Evolutionary conservation across 768 basidiomycete species (phyloP), one percentile per base, ranked within the genome.

Genomic region (Phlebiopsis flavidoalba): DNA sequence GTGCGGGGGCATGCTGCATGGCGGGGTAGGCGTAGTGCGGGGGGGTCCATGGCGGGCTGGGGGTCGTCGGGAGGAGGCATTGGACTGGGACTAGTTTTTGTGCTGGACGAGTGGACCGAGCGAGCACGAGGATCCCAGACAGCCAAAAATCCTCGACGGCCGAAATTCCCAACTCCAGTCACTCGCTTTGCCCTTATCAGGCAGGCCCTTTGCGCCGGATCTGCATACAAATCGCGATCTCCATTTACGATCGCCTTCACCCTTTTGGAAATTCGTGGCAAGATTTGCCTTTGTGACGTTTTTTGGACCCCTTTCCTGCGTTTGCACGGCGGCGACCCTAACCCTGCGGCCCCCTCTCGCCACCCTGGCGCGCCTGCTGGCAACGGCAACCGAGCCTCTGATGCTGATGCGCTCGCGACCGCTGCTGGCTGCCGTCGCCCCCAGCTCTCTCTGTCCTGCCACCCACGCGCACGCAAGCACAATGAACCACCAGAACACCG

Each of bases 1-100:
- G 35, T 56, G 53, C 35, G 57, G 56, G n/a, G 26, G 26, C 26
- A 5, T n/a, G 58, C 57, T 53, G 47, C 46, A 56, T 46, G 60
- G 50, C 50, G 50, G 36, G 61, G 57, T 53, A 58, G 57, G 52
- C 61, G 57, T 62, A 58, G 40, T 21, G 53, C 40, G 35, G 15
- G 48, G n/a, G 57, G 54, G 51, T 58, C 40, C 46, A 58, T 50
- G 35, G 51, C 37, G 40, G 40, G 53, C 46, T 40, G 53, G 8
- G 8, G 50, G 55, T 58, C 50, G 50, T 58, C 22, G 61, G 43
- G 26, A 31, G 26, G 26, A 22, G 61, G 49, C 57, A 31, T 36
- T 47, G 49, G 21, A 19, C 46, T 4, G 31, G 47, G n/a, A 43
- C 40, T 15, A 35, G 36, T 45, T 55, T n/a, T 45, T 55, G 36